Evolutionary conservation across 2,329 filamentous ascomycete genomes (phyloP), one percentile per base, ranked within the genome.

Genomic region (Pseudophaeomoniella oleicola): DNA sequence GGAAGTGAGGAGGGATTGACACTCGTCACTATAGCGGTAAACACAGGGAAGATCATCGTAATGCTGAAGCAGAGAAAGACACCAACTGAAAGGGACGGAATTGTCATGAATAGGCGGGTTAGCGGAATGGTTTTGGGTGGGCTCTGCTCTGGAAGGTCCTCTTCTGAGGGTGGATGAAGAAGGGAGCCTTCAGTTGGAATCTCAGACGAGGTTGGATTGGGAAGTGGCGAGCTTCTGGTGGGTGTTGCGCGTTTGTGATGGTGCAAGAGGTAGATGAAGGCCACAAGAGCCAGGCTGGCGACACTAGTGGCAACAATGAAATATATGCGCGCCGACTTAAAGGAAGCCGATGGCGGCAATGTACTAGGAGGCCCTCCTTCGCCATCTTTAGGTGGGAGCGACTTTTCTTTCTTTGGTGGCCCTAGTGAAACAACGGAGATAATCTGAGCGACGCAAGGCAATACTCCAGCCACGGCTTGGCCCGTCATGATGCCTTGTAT

Each of bases 401-500:
- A n/a, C 9, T n/a, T n/a, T 9, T 27, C 22, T 16, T 61, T 51
- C 39, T 64, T 56, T 34, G 56, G 52, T 15, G 61, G 51, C 0
- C 73, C 63, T 1, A 84, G 66, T 19, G 75, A 71, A 9, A 94
- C 66, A 10, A 93, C 86, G 1, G 83, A 81, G 32, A 82, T 56
- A 46, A 96, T 88, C 57, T 96, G 87, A 2, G 85, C 83, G 34
- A 93, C 67, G 34, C 83, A 79, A 0, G 90, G 90, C 3, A 96
- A 64, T 6, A 98, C 87, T 18, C 90, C 90, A 0, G 90, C 87
- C 3, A 98, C 69, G 19, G 79, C 88, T 58, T 98, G 90, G 1
- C 90, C 90, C 3, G 80, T 78, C 87, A 98, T 96, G 57, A 96
- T 86, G 16, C 81, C 88, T 59, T 96, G 88, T 38, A 85, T 94